Evolutionary conservation across 2,329 filamentous ascomycete genomes (phyloP), one percentile per base, ranked within the genome.

Genomic region (Apiospora marii): DNA sequence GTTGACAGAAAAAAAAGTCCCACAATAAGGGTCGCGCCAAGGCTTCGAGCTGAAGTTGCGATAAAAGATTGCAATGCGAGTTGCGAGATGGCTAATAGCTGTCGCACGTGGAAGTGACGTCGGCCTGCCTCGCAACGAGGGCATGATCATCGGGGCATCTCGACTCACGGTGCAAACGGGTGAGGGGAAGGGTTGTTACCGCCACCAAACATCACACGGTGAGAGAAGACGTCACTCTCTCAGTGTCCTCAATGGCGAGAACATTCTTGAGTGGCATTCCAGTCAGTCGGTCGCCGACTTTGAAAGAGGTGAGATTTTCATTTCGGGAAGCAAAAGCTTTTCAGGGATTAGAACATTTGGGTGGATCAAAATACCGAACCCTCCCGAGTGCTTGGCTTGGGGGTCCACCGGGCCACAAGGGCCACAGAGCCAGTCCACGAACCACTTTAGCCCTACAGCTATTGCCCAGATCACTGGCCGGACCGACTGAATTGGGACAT

Each of bases 351-450:
- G 41, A 41, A 41, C 37, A 37, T 10, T 67, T 49, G 67, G 67
- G 67, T 48, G 41, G 27, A 37, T 49, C 44, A 27, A n/a, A 69
- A 49, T 19, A 69, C 67, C 67, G 67, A 69, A 69, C 14, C 67
- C 44, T 69, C 44, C 67, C 67, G 67, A 69, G 44, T 69, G 58
- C 58, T 64, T 64, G 58, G 53, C 53, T 61, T 22, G 19, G 58
- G 58, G 30, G 8, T 24, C 51, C 51, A 24, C 51, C 24, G 30
- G 30, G 8, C 58, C 58, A 41, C 34, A 22, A 58, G 48, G 8
- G 12, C 49, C 49, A 30, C 51, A 27, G 14, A 30, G 30, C 34
- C 19, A n/a, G 34, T 16, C 58, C 58, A 64, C 30, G 58, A 61
- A 61, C 53, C 53, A 61, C 53, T 41, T 41, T 64, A 41, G 58